Evolutionary conservation across 768 basidiomycete genomes (phyloP), one percentile per base, ranked within the genome.

Genomic region (Leccinum ochraceum): DNA sequence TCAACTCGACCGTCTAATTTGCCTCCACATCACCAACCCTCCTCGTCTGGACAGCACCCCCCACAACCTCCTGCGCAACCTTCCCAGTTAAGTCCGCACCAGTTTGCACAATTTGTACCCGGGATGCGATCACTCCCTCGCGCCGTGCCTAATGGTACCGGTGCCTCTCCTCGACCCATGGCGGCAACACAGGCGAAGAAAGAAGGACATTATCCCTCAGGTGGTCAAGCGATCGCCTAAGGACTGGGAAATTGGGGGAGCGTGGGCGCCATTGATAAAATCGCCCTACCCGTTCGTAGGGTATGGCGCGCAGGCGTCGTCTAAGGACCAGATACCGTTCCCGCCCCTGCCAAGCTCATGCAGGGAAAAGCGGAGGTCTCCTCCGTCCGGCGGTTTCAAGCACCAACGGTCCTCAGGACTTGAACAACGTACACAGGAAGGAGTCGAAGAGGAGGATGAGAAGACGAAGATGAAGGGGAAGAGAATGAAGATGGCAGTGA

Each of bases 271-370:
- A 32, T 69, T 85, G 57, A 76, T 79, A 74, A 74, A 75, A 61
- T 65, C 87, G 34, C 87, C 88, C 6, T 93, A 93, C 77, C 89
- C 90, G 0, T 92, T 93, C 71, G 74, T 82, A 1, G 83, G 78
- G 9, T 82, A 80, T 58, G 83, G 83, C 51, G 83, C 86, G 1
- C 86, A 86, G 61, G 77, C 81, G 56, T 86, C 85, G 10, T 85
- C 85, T 16, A 79, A 81, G 64, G 87, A 80, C 52, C 77, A 88
- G 63, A 83, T 92, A 20, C 89, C 90, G 0, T 92, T 92, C 81
- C 91, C 89, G n/a, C 86, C 85, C 8, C 83, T 85, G 1, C 83
- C 83, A 20, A 63, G 74, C 22, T 78, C 77, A 6, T 75, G 76
- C 6, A 80, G 76, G 55, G 77, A 77, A 58, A 77, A 77, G 59